Evolutionary conservation across 371 early-diverging fungal species (phyloP), one percentile per base, ranked within the genome.

Genomic region (Lichtheimia hyalospora): DNA sequence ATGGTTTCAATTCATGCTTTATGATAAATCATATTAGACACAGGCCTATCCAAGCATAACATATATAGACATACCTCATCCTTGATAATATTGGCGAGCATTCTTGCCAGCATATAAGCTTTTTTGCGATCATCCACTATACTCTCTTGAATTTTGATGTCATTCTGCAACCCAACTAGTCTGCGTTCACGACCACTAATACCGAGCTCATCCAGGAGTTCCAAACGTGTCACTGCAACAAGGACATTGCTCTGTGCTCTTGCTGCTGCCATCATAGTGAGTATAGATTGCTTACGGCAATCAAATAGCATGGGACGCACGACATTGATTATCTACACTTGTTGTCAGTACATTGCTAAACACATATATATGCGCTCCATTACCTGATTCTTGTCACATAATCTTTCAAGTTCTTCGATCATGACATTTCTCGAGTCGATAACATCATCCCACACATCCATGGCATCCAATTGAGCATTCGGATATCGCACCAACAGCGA

Each of bases 381-480:
- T 59, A 27, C n/a, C 49, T 18, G 52, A 6, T 14, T 24, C 0
- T n/a, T 6, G 5, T 15, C 15, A 6, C 23, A 18, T 12, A 24
- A 15, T 2, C 21, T 42, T 1, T 52, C 34, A 10, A 75, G 14
- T n/a, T 62, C 60, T 3, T 74, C 64, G 25, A 81, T 50, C 62
- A 75, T 75, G 7, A 68, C 51, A 13, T 66, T 54, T 51, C 85
- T 23, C 10, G 72, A 44, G 18, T 64, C 52, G 12, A 75, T 46
- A 14, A 85, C 60, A 40, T 82, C 84, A 57, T 84, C 74, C 86
- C 84, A 87, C 5, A 69, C 52, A 16, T 77, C 77, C 60, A 84
- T 77, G 3, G 70, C 52, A 54, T 84, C 84, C 50, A 66, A 55
- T 48, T 55, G 52, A 2, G 40, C 16, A 54, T 75, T 77, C 7